Base-by-base conservation (phyloP, 768 basidiomycete species). In the Pleurotus tuoliensis region DNA sequence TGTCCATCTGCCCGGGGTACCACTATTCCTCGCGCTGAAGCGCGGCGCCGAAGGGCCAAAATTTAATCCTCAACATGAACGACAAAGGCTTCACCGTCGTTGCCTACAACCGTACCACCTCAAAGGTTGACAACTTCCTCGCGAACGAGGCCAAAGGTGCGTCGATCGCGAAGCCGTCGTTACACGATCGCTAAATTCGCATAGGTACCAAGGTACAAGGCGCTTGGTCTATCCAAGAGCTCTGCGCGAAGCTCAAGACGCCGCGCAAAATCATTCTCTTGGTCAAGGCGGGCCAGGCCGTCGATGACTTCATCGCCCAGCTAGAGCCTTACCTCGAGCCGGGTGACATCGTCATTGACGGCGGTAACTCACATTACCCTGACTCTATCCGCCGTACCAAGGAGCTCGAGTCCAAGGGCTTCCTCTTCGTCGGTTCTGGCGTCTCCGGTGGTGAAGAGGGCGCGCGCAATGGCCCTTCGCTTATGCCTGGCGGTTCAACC, bases 401-500 rank as follows among this genome's bases (percentile, higher is more conserved):
- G 70, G 94, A 96, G 69, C 87, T 98, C 66, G 96, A 98, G 75
- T 68, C 84, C 58, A 96, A 98, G 79, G 95, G 95, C 53, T 78
- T 98, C 66, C 84, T 98, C 64, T 99, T 97, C 66, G 96, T 99
- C 64, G 97, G 97, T 59, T 94, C 94, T 56, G 97, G 97, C 80
- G 97, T 99, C 47, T 98, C 96, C 48, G 97, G 97, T 66, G 97
- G 97, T 74, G 97, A 99, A 76, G 97, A 98, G 74, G 97, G 97
- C 73, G 97, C 97, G 61, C 88, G 97, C 56, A 67, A 96, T 69
- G 97, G 97, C 45, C 97, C 97, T 57, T 98, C 95, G 48, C 86
- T 99, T 72, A 99, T 99, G 97, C 97, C 97, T 59, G 97, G 97
- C 79, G 97, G 97, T 65, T 92, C 91, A 40, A 67, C 84, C 50